Base-by-base conservation (phyloP, 257 asterid species). In the Gardenia jasminoides region DNA sequence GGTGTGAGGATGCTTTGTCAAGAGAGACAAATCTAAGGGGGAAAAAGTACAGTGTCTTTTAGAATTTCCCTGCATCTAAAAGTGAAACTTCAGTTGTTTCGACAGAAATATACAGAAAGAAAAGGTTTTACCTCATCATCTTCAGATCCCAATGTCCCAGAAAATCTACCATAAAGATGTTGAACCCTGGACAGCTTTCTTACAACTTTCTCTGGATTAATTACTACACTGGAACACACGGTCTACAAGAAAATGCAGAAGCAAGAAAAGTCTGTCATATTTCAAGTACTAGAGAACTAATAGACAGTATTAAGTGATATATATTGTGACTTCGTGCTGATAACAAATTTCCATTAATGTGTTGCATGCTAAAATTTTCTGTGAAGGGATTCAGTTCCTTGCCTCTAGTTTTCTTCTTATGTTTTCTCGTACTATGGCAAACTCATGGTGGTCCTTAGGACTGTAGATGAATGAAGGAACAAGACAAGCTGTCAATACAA, bases 111-210 rank as follows among this genome's bases (percentile, higher is more conserved):
- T 50, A 44, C 39, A 72, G 39, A 11, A 10, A 33, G 41, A 44
- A 75, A 41, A 70, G 74, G 72, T 15, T 70, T 58, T 80, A 93
- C 99, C 95, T 96, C 99, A 76, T 92, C 97, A 79, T 93, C 97
- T 84, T 90, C 98, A 82, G 80, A 87, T 70, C 78, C 83, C 83
- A 96, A 82, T 62, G 81, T 90, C 70, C 97, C 97, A 3, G 89
- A 82, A 80, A 96, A 83, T 82, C 86, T 91, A 81, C 97, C 94
- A 75, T 96, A 96, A 81, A 96, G 99, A 88, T 96, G 99, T 79
- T 93, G 99, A 73, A 93, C 90, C 68, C 97, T 91, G 31, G 93
- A 82, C 62, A 93, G 97, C 82, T 93, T 96, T 47, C 97, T 85
- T 48, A 96, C 82, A 73, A 91, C 90, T 90, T 96, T 96, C 90